Base-by-base conservation (phyloP, 2,329 filamentous ascomycete species). In the Fusarium armeniacum region DNA sequence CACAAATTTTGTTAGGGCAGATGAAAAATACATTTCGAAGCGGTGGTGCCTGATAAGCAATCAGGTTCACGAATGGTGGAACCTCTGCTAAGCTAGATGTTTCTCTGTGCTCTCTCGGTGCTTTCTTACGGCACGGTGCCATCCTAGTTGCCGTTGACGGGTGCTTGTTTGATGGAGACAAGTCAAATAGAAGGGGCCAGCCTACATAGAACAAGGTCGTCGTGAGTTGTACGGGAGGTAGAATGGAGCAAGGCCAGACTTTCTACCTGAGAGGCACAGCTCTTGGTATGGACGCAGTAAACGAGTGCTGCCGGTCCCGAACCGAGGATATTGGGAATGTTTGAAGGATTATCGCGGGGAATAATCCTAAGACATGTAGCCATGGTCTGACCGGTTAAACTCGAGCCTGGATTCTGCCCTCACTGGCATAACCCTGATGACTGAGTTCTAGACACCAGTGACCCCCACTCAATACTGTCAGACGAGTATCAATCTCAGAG, bases 301-400 rank as follows among this genome's bases (percentile, higher is more conserved):
- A 20, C 49, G 43, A 54, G 57, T 57, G 38, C 61, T 62, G 54
- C 65, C 57, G 44, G 44, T 46, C 36, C 38, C 51, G 41, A 69
- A 62, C 59, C 64, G 67, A 61, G 43, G 36, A 43, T 50, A 26
- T 28, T 32, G 49, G 38, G 46, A 56, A 58, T 33, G 26, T 28
- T 18, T 26, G 41, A 62, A 61, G 55, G 60, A 54, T 44, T 44
- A 44, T 40, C 45, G 51, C 32, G 32, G 44, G 53, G 20, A 59
- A 38, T 22, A 38, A 61, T 51, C 67, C 58, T 61, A 58, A 53
- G 41, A 28, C 36, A 16, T 22, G 24, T 36, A 41, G 18, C 44
- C 57, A 60, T 65, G 53, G 65, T 70, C 73, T 70, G 67, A 30
- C 58, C 72, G 72, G 72, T 47, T 73, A 74, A 69, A 67, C 35